These are phyloP conservation scores for Elsinoe australis DNA, from an alignment of 2,329 filamentous ascomycete genomes.

Conservation along the genomic window DNA sequence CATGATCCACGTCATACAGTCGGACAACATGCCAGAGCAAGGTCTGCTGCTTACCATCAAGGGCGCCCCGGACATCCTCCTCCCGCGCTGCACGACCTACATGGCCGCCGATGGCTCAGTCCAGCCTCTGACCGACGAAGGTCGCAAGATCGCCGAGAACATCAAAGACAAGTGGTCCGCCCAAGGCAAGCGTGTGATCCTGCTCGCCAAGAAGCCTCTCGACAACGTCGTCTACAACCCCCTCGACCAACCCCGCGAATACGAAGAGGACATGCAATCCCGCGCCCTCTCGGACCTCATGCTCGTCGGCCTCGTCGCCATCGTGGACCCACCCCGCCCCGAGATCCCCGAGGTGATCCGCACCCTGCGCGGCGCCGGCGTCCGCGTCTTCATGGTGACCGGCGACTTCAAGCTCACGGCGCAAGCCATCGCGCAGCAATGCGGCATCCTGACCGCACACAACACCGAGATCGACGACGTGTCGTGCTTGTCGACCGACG, in stretches of 20 bases:
- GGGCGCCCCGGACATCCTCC: constrained; percentile 66
- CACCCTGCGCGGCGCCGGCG: constrained; percentile 61
- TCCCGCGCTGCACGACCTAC: constrained; percentile 54
- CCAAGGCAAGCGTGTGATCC: constrained; percentile 61
- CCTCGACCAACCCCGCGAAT: constrained; percentile 45
- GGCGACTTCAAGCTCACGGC: constrained; percentile 71
- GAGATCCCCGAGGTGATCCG: constrained; percentile 53
- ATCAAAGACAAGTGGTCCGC: constrained; percentile 63
- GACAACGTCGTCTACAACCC: constrained; percentile 51
- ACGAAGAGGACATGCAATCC: constrained; percentile 52
- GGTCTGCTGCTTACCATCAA: constrained; percentile 60
- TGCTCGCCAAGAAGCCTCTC: constrained; percentile 49
- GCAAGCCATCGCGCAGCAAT: constrained; percentile 62
- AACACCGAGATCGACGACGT: constrained; percentile 46
- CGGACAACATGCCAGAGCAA: constrained; percentile 24
- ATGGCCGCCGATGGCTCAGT: constrained; percentile 50
- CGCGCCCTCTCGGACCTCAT: constrained; percentile 49
- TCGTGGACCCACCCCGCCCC: constrained; percentile 53
- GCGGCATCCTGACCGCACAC: constrained; percentile 58
- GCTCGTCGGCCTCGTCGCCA: constrained; percentile 50
- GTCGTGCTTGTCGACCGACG: constrained; percentile 40
- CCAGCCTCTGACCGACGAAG: constrained; percentile 45
- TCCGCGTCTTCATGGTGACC: constrained; percentile 75
- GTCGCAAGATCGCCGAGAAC: constrained; percentile 48
- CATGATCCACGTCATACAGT: constrained; percentile 58